These are phyloP conservation scores for Fusarium newnesense DNA, from an alignment of 2,329 filamentous ascomycete species.

Conservation along the genomic window DNA sequence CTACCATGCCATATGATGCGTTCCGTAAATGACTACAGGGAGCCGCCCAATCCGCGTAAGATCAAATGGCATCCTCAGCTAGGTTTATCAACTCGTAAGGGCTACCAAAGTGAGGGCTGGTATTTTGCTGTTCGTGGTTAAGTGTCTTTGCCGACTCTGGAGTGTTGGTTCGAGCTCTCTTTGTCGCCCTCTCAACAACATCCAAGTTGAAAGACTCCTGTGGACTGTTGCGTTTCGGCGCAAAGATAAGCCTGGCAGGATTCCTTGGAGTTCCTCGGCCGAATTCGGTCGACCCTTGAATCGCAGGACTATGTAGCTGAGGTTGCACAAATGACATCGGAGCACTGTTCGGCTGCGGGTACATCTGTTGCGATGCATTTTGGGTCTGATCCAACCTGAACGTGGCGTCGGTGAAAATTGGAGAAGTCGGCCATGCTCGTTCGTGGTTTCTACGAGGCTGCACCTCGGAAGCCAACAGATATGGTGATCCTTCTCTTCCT, in stretches of 20 bases:
- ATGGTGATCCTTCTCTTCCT: conserved; percentile 23
- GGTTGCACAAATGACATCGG: conserved; percentile 23
- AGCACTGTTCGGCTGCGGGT: conserved; percentile 42
- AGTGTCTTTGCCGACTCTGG: conserved; percentile 54
- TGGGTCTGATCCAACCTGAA: conserved; percentile 45
- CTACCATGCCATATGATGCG: background rate
- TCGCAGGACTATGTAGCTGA: conserved; percentile 27
- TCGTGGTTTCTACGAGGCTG: conserved; percentile 56
- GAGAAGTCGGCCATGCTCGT: conserved; percentile 10
- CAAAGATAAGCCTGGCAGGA: conserved; percentile 1
- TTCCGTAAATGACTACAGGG: background rate
- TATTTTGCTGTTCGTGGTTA: conserved; percentile 57
- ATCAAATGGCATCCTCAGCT: background rate
- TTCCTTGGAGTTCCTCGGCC: conserved; percentile 12
- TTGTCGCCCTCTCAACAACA: conserved; percentile 51
- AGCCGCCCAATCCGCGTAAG: background rate
- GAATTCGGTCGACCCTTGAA: conserved; percentile 1
- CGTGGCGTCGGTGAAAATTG: conserved; percentile 26
- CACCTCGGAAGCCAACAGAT: conserved; percentile 53
- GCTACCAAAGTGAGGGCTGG: conserved; percentile 40
- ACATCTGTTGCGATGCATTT: conserved; percentile 54
- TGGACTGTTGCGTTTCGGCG: conserved; percentile 17
- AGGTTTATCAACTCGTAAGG: conserved; percentile 25
- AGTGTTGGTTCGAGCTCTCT: conserved; percentile 55
- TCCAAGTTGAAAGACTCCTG: conserved; percentile 18